Base-by-base conservation (phyloP, 805 yeast genomes). In the Kluyveromyces starmeri region DNA sequence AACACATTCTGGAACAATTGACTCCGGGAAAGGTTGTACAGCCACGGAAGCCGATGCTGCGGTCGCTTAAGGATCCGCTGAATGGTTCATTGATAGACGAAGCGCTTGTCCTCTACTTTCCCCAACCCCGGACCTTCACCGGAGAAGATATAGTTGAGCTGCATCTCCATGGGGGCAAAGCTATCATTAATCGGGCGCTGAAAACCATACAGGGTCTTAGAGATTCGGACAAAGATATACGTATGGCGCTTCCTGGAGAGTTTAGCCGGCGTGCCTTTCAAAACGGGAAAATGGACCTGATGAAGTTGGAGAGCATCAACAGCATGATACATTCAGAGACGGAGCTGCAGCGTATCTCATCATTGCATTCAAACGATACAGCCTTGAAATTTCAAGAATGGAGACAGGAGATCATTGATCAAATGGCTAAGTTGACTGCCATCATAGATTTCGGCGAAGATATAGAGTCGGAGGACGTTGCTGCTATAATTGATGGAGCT, bases 361-460 rank as follows among this genome's bases (percentile, higher is more conserved):
- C 94, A 0, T 58, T 86, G 11, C 63, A 70, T 2, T 75, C 89
- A 18, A 96, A 97, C 1, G 61, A 68, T 20, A 75, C 78, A 28
- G 73, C 70, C 37, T 41, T 48, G 3, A 43, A 71, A 19, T 83
- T 83, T 49, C 50, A 54, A 6, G 20, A 50, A 1, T 88, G 97
- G 96, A 67, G 96, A 47, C 49, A 65, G 5, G 58, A 65, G 12
- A 67, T 92, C 2, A 66, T 89, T 2, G 61, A 75, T 3, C 70
- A 75, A 39, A 71, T 80, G 34, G 95, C 95, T 0, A 58, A 79
- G 33, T 55, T 89, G 35, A 76, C 97, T 0, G 95, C 97, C 0
- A 68, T 88, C 2, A 84, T 92, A 25, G 98, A 92, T 58, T 92
- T 92, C 58, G 89, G 95, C 7, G 97, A 92, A 38, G 98, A 92